phyloP scores from a whole-genome alignment of 805 yeast species.

The Schwanniomyces yamadae region DNA sequence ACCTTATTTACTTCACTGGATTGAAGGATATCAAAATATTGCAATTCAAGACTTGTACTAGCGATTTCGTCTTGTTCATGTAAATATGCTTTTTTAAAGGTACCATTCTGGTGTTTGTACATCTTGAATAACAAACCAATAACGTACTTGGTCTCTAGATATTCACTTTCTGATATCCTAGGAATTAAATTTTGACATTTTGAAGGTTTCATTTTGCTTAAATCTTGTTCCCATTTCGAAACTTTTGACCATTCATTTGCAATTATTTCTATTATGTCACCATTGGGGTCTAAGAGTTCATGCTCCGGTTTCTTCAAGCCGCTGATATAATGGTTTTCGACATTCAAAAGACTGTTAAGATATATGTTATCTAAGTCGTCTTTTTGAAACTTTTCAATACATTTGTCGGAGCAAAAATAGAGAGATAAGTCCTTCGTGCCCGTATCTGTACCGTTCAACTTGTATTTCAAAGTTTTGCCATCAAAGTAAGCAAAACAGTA shows the following conservation, averaged over 20 bases:
- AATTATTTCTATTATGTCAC: conserved; percentile 11
- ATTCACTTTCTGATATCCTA: conserved; percentile 51
- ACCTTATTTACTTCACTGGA: conserved; percentile 52
- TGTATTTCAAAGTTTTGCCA: conserved; percentile 48
- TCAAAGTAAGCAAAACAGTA: conserved; percentile 49
- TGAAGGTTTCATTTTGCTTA: conserved; percentile 32
- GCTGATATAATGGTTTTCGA: conserved; percentile 28
- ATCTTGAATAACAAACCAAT: conserved; percentile 36
- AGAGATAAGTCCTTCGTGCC: conserved; percentile 37
- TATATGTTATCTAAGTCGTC: conserved; percentile 38
- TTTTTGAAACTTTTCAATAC: conserved; percentile 35
- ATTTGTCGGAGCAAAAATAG: conserved; percentile 54
- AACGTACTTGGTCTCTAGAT: conserved; percentile 50
- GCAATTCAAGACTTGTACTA: conserved; percentile 17
- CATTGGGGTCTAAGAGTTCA: conserved; percentile 19
- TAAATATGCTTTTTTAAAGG: background rate
- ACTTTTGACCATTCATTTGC: conserved; percentile 38
- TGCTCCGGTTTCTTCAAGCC: conserved; percentile 24
- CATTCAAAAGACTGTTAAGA: conserved; percentile 31
- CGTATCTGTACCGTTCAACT: conserved; percentile 19
- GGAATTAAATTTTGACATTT: conserved; percentile 41
- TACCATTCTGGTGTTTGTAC: conserved; percentile 14
- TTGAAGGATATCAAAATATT: conserved; percentile 44
- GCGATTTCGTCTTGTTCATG: conserved; percentile 3
- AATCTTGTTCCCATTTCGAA: conserved; percentile 34